Evolutionary conservation across 2,329 filamentous ascomycete species (phyloP).

Genomic region (Paraphaeosphaeria minitans): DNA sequence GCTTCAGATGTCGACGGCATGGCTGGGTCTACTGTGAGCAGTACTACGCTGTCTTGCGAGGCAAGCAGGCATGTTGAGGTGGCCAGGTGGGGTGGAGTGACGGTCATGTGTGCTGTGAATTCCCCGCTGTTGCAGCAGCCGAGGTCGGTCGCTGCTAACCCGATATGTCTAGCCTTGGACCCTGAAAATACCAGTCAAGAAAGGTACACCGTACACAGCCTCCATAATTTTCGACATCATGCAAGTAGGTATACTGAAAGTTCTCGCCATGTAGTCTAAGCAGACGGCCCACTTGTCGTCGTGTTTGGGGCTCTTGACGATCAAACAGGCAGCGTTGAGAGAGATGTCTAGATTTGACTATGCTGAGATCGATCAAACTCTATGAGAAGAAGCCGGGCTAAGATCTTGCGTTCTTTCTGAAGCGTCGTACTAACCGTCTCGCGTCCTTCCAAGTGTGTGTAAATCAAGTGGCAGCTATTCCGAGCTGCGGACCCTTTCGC

Average conservation of each 20-base stretch:
- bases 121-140: constrained; percentile 6
- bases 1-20: background rate
- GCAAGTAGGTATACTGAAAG: background rate
- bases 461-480: too few relatives aligned
- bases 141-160: constrained; percentile 5
- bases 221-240: background rate
- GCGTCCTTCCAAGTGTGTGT: too few relatives aligned
- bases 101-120: background rate
- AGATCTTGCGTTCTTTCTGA: background rate
- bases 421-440: too few relatives aligned
- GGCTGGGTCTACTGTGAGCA: background rate
- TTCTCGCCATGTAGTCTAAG: background rate
- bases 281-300: background rate
- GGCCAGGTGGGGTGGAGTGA: background rate
- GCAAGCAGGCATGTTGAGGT: background rate
- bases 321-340: background rate
- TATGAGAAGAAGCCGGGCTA: too few relatives aligned
- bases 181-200: background rate
- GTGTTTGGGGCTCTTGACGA: background rate
- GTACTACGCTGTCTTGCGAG: background rate
- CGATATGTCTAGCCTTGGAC: constrained; percentile 4
- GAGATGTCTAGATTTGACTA: background rate
- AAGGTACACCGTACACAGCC: background rate
- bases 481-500: too few relatives aligned
- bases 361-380: background rate